Evolutionary conservation across 2,329 filamentous ascomycete genomes (phyloP).

Genomic region (Fusarium verrucosum): DNA sequence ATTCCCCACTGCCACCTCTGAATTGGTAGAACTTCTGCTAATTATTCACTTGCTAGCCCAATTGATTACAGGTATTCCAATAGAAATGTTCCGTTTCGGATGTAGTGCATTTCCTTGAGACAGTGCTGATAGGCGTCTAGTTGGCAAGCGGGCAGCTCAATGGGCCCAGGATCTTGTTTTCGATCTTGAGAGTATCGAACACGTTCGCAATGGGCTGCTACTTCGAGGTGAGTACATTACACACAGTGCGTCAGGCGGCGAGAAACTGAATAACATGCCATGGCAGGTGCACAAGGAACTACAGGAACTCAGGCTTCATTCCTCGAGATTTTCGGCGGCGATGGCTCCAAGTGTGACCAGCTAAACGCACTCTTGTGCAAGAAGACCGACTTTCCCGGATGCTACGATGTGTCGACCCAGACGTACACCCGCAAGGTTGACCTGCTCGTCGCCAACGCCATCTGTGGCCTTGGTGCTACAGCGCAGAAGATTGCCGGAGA

Average conservation of each 20-base stretch:
- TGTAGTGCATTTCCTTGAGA: background rate
- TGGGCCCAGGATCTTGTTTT: slow-evolving; percentile 34
- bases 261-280: too few relatives aligned
- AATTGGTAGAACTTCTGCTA: background rate
- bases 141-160: slow-evolving; percentile 26
- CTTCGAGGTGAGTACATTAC: background rate
- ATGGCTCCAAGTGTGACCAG: slow-evolving; percentile 18
- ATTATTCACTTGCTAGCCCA: background rate
- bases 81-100: background rate
- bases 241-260: too few relatives aligned
- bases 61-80: background rate
- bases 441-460: slow-evolving; percentile 74
- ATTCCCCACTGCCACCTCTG: background rate
- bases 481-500: slow-evolving; percentile 73
- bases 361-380: slow-evolving; percentile 19
- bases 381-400: slow-evolving; percentile 17
- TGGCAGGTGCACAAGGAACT: slow-evolving; percentile 8
- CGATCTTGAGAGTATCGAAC: slow-evolving; percentile 25
- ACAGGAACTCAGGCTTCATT: slow-evolving; percentile 31
- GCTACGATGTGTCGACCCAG: slow-evolving; percentile 32
- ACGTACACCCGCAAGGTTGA: slow-evolving; percentile 78
- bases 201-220: slow-evolving; percentile 17
- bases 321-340: slow-evolving; percentile 18
- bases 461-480: slow-evolving; percentile 81
- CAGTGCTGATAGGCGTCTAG: background rate